Evolutionary conservation across 2,329 filamentous ascomycete genomes (phyloP), one percentile per base, ranked within the genome.

Genomic region (Chrysoporthe austroafricana): DNA sequence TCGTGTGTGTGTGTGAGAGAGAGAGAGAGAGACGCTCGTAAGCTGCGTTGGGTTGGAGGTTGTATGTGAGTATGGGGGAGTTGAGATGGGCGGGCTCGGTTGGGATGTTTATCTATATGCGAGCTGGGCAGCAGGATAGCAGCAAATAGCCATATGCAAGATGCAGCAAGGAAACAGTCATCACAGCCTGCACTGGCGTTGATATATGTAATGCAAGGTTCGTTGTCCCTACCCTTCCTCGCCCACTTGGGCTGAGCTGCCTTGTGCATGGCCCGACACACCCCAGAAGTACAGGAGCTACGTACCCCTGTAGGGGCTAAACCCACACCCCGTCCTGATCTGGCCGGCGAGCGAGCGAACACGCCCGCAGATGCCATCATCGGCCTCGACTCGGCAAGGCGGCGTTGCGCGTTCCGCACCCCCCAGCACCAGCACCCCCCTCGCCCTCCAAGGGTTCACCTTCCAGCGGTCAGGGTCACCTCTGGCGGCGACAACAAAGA

Each of bases 171-270:
- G 62, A 62, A 43, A 26, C 54, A 42, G 36, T 16, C 50, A 54
- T 48, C 32, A 26, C 26, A n/a, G 32, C 21, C 48, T 39, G 54
- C 32, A 36, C 42, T 64, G 54, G 52, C 39, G 44, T 50, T 56
- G 39, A 54, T 44, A 54, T 66, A 62, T 42, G 54, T 58, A 48
- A 62, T 66, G 60, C 60, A 57, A 62, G 64, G 42, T 62, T 62
- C 44, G 64, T 46, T 66, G 64, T 66, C 64, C 50, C 50, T 66
- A 60, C 64, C 48, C 64, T 50, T 58, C 46, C 52, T 60, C 62
- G 68, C 68, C 68, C 68, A 69, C 68, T 69, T 69, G 68, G 68
- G 68, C 68, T 63, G 65, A 63, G 67, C 63, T 67, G 59, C 68
- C 50, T 46, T 48, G 46, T 56, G 54, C 62, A 13, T 63, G 44